These are phyloP conservation scores for Verticillium longisporum DNA, from an alignment of 2,329 filamentous ascomycete genomes.

Conservation along the genomic window DNA sequence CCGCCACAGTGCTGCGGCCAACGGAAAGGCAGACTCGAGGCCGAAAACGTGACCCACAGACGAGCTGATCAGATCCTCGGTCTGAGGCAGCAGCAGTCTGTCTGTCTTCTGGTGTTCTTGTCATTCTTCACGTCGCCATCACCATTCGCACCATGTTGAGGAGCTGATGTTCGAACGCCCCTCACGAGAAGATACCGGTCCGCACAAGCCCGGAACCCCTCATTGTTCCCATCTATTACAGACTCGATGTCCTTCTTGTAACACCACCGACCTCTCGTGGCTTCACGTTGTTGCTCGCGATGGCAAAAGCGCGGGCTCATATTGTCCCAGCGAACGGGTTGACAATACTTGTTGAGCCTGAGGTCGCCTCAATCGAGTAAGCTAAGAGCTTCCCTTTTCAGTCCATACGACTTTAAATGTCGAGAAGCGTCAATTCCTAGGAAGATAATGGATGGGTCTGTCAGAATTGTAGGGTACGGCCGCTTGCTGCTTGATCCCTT, in stretches of 20 bases:
- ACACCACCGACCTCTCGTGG: no score
- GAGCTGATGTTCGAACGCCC: no score
- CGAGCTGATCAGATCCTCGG: not conserved
- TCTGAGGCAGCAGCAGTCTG: not conserved
- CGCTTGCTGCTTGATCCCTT: no score
- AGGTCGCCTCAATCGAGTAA: not conserved
- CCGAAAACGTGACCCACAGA: not conserved
- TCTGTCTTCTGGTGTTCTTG: not conserved
- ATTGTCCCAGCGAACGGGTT: not conserved
- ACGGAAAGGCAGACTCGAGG: not conserved
- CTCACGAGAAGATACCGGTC: no score
- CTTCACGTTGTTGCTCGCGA: not conserved
- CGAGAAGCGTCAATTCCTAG: no score
- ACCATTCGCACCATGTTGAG: not conserved
- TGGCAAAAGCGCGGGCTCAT: not conserved
- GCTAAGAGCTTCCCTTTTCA: not conserved
- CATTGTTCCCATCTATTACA: no score
- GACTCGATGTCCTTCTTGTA: no score
- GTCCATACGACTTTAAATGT: no score
- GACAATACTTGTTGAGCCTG: not conserved
- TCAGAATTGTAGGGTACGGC: no score
- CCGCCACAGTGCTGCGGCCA: not conserved
- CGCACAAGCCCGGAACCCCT: no score
- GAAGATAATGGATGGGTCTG: no score
- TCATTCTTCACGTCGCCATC: not conserved